A percentile compares a stretch with the other conserved stretches of the same genome.
phyloP scores from a whole-genome alignment of 2,329 filamentous ascomycete species.

The Diaporthe vaccinii region DNA sequence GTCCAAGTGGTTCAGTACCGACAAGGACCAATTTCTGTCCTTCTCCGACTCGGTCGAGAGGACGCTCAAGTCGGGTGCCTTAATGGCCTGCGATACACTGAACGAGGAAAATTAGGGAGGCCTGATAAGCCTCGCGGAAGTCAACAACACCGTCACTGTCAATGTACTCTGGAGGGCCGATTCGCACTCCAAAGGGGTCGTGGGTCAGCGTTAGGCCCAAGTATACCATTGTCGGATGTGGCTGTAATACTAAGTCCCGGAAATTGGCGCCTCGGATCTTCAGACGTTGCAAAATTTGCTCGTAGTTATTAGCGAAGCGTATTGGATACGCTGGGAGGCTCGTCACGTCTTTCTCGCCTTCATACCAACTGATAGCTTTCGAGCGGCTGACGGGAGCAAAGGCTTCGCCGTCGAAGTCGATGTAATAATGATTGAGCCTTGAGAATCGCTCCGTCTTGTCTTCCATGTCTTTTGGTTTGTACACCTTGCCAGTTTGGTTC shows the following conservation, averaged over 20 bases:
- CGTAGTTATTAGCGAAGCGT: slow-evolving; percentile 6
- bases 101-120: neutral
- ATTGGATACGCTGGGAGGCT: slow-evolving; percentile 16
- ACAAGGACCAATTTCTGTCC: too few species aligned
- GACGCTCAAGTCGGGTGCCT: too few species aligned
- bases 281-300: neutral
- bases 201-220: neutral
- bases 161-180: neutral
- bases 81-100: too few species aligned
- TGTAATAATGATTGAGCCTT: slow-evolving; percentile 3
- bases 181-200: neutral
- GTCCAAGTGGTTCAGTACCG: too few species aligned
- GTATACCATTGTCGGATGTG: neutral
- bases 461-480: neutral
- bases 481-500: neutral
- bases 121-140: slow-evolving; percentile 23
- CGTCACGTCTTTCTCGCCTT: slow-evolving; percentile 8
- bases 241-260: neutral
- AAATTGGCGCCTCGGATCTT: neutral
- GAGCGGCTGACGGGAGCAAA: neutral
- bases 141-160: slow-evolving; percentile 34
- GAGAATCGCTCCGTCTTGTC: neutral
- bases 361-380: neutral
- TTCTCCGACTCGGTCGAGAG: too few species aligned
- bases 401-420: slow-evolving; percentile 29